phyloP scores from a whole-genome alignment of 257 asterid genomes.

The Asclepias syriaca region DNA sequence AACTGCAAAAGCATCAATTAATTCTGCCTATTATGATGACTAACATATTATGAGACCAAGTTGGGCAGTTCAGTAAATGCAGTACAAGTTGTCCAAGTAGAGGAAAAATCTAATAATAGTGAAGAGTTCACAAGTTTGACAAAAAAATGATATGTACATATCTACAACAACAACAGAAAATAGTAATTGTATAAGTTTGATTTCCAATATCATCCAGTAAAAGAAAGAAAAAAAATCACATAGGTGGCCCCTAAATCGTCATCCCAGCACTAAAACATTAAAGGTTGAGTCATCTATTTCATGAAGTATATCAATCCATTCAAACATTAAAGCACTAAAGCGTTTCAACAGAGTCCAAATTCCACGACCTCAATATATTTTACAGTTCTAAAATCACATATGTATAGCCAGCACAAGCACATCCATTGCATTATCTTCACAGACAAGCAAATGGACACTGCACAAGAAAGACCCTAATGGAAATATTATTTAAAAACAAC shows the following conservation, averaged over 20 bases:
- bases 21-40: background rate
- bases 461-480: background rate
- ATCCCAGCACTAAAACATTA: background rate
- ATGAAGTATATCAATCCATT: background rate
- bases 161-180: too few species aligned
- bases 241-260: background rate
- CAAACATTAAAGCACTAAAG: background rate
- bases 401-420: background rate
- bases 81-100: background rate
- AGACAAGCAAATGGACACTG: background rate
- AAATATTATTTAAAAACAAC: background rate
- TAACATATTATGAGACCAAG: background rate
- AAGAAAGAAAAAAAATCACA: background rate
- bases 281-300: background rate
- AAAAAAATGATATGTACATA: too few species aligned
- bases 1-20: background rate
- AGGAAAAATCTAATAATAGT: background rate
- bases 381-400: background rate
- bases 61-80: background rate
- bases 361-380: background rate
- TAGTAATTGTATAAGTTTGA: too few species aligned
- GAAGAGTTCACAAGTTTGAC: too few species aligned
- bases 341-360: background rate
- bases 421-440: background rate
- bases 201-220: too few species aligned